Base-by-base conservation (phyloP, 495 filamentous ascomycete genomes). In the Rostrohypoxylon terebratum region DNA sequence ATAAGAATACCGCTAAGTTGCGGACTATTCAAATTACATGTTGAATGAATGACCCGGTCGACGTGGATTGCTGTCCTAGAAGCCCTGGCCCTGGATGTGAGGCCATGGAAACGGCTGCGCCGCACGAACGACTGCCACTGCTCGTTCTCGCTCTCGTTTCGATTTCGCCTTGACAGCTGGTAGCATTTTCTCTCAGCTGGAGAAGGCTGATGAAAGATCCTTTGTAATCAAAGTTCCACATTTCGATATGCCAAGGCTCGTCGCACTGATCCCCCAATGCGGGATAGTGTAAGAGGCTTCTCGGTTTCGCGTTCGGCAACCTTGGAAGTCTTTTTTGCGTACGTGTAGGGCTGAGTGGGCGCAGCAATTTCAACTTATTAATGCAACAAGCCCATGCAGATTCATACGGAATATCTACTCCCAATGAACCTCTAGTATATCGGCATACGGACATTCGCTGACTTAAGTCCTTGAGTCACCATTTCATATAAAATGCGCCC, bases 41-140 rank as follows among this genome's bases (percentile, higher is more conserved):
- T 42, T n/a, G 55, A 59, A 14, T 38, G 34, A 42, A 33, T 21
- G 6, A 8, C 10, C 6, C 9, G 16, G 21, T 11, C n/a, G 7
- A 31, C 55, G 2, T 40, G 14, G 18, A 18, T 38, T 8, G 54
- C 8, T 40, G 34, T 6, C 34, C 21, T 55, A 7, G 18, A 59
- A 44, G 55, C 33, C 13, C 42, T 59, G 55, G 55, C 33, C 13
- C 42, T 59, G 55, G 34, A 59, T n/a, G 55, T 20, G 55, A 57
- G 33, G 53, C 53, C 16, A 57, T 57, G 53, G 31, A 44, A 1
- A 18, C 33, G 33, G 54, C 55, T 59, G 34, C n/a, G 55, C 55
- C 34, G 34, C 20, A 42, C 8, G 8, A 18, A 25, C 2, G 3
- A 25, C 14, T 13, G 36, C 8, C 36, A 14, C n/a, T 10, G 10